Evolutionary conservation across 305 asterid genomes (phyloP).

Genomic region (Fraxinus paxiana): DNA sequence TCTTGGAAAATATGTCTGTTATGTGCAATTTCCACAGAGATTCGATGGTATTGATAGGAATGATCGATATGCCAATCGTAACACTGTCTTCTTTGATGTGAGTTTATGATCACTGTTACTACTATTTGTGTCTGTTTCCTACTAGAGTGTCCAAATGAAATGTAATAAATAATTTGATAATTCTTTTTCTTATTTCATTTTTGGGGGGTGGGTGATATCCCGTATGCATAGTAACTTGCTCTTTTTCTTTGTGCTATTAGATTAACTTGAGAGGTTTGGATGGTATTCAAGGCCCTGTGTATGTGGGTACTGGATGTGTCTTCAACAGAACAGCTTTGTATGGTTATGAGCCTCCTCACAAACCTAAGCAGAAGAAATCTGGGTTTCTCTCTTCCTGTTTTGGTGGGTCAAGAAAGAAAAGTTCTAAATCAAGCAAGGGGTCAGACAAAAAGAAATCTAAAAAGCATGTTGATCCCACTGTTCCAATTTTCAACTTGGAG

Average conservation of each 20-base stretch:
- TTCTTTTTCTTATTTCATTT: background rate
- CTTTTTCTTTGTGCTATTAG: slow-evolving; percentile 33
- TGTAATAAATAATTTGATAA: slow-evolving; percentile 1
- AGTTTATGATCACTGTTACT: slow-evolving; percentile 29
- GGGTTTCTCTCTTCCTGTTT: slow-evolving; percentile 64
- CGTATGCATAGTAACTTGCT: slow-evolving; percentile 15
- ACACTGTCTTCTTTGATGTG: slow-evolving; percentile 95
- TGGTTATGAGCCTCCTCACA: slow-evolving; percentile 93
- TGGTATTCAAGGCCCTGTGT: slow-evolving; percentile 98
- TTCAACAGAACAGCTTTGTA: slow-evolving; percentile 93
- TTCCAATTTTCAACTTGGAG: slow-evolving; percentile 87
- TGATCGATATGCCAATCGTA: slow-evolving; percentile 93
- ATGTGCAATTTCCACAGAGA: slow-evolving; percentile 95
- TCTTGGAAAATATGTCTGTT: slow-evolving; percentile 93
- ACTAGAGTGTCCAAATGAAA: background rate
- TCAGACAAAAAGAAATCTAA: slow-evolving; percentile 88
- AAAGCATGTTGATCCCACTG: slow-evolving; percentile 84
- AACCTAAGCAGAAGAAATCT: slow-evolving; percentile 71
- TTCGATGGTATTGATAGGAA: slow-evolving; percentile 89
- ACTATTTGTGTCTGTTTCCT: slow-evolving; percentile 18
- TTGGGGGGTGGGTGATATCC: slow-evolving; percentile 3
- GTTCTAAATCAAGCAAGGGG: slow-evolving; percentile 69
- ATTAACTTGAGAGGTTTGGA: slow-evolving; percentile 96
- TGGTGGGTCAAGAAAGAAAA: slow-evolving; percentile 70
- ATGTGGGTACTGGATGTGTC: slow-evolving; percentile 98